Evolutionary conservation across 805 yeast genomes (phyloP).

Genomic region (Lipomyces sp.): DNA sequence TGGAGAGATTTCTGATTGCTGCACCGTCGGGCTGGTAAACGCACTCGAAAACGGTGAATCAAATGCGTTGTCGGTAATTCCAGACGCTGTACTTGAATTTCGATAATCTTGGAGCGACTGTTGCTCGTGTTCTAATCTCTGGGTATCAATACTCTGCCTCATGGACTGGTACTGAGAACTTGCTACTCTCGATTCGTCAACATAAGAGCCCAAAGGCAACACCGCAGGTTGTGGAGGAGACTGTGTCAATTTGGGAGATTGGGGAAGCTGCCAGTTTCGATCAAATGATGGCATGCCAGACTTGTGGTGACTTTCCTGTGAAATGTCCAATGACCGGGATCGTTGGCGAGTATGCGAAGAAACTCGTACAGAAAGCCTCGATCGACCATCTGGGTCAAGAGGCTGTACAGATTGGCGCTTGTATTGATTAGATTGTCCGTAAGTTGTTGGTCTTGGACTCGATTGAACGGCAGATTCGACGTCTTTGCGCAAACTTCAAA

Average conservation of each 20-base stretch:
- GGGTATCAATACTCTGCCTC: background rate
- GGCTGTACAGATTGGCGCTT: slow-evolving; percentile 27
- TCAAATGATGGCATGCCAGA: slow-evolving; percentile 29
- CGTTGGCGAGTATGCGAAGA: slow-evolving; percentile 31
- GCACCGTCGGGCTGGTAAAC: background rate
- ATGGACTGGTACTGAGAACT: slow-evolving; percentile 7
- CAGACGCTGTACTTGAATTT: background rate
- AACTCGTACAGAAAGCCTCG: slow-evolving; percentile 16
- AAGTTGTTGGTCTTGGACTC: slow-evolving; percentile 6
- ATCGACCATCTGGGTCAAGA: slow-evolving; percentile 21
- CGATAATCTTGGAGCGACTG: background rate
- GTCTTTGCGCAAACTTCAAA: slow-evolving; percentile 14
- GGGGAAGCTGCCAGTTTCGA: slow-evolving; percentile 33
- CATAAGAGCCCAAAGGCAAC: slow-evolving; percentile 14
- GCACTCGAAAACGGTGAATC: background rate
- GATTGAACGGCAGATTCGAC: slow-evolving; percentile 10
- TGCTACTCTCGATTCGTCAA: slow-evolving; percentile 11
- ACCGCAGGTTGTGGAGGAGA: slow-evolving; percentile 16
- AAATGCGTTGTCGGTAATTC: background rate
- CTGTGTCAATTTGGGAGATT: slow-evolving; percentile 22
- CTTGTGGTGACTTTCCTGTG: slow-evolving; percentile 15
- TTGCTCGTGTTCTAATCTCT: background rate
- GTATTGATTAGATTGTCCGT: background rate
- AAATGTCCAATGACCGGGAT: slow-evolving; percentile 30
- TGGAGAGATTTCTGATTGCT: background rate